Base-by-base conservation (phyloP, 352 stramenopile species). In the Salisapilia sapeloensis region DNA sequence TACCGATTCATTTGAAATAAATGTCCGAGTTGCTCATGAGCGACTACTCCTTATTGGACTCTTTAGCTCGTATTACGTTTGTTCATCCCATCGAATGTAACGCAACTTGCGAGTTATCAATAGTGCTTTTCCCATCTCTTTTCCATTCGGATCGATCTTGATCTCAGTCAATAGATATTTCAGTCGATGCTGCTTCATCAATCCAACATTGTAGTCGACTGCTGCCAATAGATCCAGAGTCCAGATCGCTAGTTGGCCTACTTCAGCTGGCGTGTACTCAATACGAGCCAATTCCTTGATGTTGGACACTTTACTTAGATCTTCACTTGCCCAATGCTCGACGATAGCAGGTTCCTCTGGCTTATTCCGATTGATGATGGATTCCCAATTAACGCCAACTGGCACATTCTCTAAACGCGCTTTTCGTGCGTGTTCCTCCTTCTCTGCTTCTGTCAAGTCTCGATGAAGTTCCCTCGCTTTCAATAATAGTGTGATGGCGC, bases 151-250 rank as follows among this genome's bases (percentile, higher is more conserved):
- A 38, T 81, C 67, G 27, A 75, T 44, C 6, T 56, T 60, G 33
- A 83, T 76, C 36, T 83, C 67, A 35, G 72, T 53, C 27, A 83
- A 53, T 24, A 83, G 37, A 33, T 77, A 83, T 53, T 78, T 83
- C 33, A 83, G 50, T 18, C 51, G 54, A 33, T 75, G 57, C 18
- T 61, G 45, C 48, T 83, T 83, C 63, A 83, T 83, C 46, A 63
- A 52, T 21, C 53, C 60, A 5, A 77, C 54, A 42, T 83, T 83
- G 36, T 70, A 80, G 28, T 76, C 61, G 9, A 79, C 42, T 31
- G 40, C 60, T 24, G 60, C 58, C 21, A 83, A 50, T 31, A 80
- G 37, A 26, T 83, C 67, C n/a, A 83, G 52, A 4, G 67, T 56
- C 67, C 67, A 83, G n/a, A 80, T 48, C 10, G 61, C 59, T 28